These are phyloP conservation scores for Tothia fuscella DNA, from an alignment of 2,329 filamentous ascomycete genomes.

Conservation along the genomic window DNA sequence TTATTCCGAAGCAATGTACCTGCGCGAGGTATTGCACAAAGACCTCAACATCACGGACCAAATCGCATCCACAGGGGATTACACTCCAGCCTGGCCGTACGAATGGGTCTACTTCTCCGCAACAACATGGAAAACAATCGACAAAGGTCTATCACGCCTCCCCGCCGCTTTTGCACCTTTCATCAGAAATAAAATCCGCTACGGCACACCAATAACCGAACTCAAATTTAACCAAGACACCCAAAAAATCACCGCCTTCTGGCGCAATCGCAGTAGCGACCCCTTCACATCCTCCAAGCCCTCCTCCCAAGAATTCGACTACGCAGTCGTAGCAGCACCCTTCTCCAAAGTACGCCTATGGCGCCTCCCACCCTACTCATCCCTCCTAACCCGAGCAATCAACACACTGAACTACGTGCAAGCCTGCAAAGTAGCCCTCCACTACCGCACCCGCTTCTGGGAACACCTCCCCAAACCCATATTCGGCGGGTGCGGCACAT, in stretches of 20 bases:
- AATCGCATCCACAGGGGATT: constrained; percentile 31
- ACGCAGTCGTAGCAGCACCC: constrained; percentile 51
- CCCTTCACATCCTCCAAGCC: constrained; percentile 30
- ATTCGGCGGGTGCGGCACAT: constrained; percentile 49
- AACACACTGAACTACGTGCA: constrained; percentile 37
- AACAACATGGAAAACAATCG: constrained; percentile 51
- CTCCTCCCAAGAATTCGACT: constrained; percentile 47
- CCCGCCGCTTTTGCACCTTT: constrained; percentile 51
- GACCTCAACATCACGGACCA: constrained; percentile 44
- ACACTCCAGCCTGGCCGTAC: constrained; percentile 41
- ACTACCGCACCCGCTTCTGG: constrained; percentile 55
- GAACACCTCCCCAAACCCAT: constrained; percentile 44
- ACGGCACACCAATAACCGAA: constrained; percentile 45
- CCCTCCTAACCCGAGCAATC: constrained; percentile 37
- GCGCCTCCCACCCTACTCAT: constrained; percentile 43
- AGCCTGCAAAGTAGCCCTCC: constrained; percentile 49
- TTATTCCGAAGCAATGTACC: constrained; percentile 53
- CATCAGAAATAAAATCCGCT: constrained; percentile 43
- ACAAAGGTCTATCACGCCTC: constrained; percentile 47
- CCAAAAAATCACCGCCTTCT: constrained; percentile 46
- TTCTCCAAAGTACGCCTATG: constrained; percentile 53
- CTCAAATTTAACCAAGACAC: constrained; percentile 40
- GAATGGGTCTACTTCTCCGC: constrained; percentile 50
- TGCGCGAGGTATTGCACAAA: constrained; percentile 46
- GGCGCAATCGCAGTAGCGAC: constrained; percentile 34